Percentiles rank a stretch among this genome's conserved stretches.
Evolutionary conservation across 2,329 filamentous ascomycete species (phyloP).

Genomic region (Ascosphaera apis): DNA sequence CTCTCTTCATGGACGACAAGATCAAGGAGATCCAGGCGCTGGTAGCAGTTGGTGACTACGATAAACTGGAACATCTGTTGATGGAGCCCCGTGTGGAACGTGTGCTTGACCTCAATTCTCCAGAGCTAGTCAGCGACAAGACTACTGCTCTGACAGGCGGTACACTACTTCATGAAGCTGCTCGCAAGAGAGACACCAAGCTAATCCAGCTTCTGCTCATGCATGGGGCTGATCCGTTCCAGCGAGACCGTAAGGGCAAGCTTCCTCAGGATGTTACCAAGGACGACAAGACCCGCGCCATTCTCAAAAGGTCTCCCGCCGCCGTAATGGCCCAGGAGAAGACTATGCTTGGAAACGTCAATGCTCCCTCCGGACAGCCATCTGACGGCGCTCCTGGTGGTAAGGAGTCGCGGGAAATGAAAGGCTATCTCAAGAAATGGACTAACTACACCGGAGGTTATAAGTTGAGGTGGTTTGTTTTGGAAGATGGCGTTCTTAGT

Average conservation of each 20-base stretch:
- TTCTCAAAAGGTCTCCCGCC: slow-evolving; percentile 83
- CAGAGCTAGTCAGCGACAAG: slow-evolving; percentile 66
- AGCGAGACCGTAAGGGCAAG: slow-evolving; percentile 83
- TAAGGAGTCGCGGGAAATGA: slow-evolving; percentile 88
- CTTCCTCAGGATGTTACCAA: slow-evolving; percentile 91
- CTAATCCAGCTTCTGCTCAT: slow-evolving; percentile 77
- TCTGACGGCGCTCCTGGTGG: slow-evolving; percentile 40
- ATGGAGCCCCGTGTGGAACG: slow-evolving; percentile 71
- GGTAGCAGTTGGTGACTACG: slow-evolving; percentile 50
- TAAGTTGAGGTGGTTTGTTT: slow-evolving; percentile 90
- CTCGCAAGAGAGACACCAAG: slow-evolving; percentile 62
- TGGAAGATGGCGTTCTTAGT: slow-evolving; percentile 90
- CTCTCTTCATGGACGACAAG: slow-evolving; percentile 71
- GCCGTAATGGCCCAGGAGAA: slow-evolving; percentile 92
- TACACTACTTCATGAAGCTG: slow-evolving; percentile 79
- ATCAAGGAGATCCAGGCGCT: slow-evolving; percentile 65
- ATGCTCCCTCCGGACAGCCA: slow-evolving; percentile 25
- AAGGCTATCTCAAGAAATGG: slow-evolving; percentile 98
- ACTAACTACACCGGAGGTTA: slow-evolving; percentile 97
- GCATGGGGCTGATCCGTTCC: slow-evolving; percentile 89
- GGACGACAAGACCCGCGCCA: slow-evolving; percentile 67
- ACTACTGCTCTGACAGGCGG: slow-evolving; percentile 62
- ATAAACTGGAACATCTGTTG: slow-evolving; percentile 52
- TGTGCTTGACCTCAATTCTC: slow-evolving; percentile 74
- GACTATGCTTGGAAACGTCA: slow-evolving; percentile 61